A percentile compares a stretch with the other conserved stretches of the same genome.
Conservation (phyloP, 352 stramenopile species). For the Phytophthora multivora region DNA sequence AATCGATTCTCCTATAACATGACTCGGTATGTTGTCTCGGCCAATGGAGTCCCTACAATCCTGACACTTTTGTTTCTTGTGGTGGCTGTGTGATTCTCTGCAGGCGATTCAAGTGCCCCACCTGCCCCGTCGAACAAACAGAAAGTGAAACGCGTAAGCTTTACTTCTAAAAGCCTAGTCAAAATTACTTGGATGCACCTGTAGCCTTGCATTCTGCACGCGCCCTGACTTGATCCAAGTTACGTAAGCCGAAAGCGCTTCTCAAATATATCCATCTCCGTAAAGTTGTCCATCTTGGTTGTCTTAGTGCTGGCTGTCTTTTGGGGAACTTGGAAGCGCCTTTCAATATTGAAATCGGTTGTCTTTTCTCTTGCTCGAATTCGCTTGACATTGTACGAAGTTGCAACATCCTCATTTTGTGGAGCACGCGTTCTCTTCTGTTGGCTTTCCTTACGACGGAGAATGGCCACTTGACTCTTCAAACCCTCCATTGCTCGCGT, state of each 20-base stretch:
- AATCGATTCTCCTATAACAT: slow-evolving; percentile 84
- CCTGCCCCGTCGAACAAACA: slow-evolving; percentile 83
- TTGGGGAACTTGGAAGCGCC: slow-evolving; percentile 1
- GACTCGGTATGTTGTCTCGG: slow-evolving; percentile 49
- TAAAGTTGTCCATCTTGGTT: slow-evolving; percentile 19
- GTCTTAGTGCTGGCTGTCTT: slow-evolving; percentile 12
- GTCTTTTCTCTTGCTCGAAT: background rate
- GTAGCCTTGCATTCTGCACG: slow-evolving; percentile 24
- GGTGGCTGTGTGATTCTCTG: slow-evolving; percentile 1
- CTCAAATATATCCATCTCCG: slow-evolving; percentile 50
- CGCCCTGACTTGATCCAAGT: slow-evolving; percentile 7
- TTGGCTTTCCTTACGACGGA: slow-evolving; percentile 19
- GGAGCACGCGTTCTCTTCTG: slow-evolving; percentile 2
- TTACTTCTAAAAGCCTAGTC: slow-evolving; percentile 52
- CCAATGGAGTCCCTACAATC: background rate
- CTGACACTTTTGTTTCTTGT: slow-evolving; percentile 12
- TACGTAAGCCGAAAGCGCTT: slow-evolving; percentile 35
- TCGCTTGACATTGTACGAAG: background rate
- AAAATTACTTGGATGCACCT: slow-evolving; percentile 2
- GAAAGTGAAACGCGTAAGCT: slow-evolving; percentile 75
- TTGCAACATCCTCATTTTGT: slow-evolving; percentile 8
- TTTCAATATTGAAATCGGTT: background rate
- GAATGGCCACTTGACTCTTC: slow-evolving; percentile 20
- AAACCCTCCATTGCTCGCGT: slow-evolving; percentile 22
- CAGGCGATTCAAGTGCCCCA: slow-evolving; percentile 89